Evolutionary conservation across 257 asterid genomes (phyloP), one percentile per base, ranked within the genome.

Genomic region (Solanum pinnatisectum): DNA sequence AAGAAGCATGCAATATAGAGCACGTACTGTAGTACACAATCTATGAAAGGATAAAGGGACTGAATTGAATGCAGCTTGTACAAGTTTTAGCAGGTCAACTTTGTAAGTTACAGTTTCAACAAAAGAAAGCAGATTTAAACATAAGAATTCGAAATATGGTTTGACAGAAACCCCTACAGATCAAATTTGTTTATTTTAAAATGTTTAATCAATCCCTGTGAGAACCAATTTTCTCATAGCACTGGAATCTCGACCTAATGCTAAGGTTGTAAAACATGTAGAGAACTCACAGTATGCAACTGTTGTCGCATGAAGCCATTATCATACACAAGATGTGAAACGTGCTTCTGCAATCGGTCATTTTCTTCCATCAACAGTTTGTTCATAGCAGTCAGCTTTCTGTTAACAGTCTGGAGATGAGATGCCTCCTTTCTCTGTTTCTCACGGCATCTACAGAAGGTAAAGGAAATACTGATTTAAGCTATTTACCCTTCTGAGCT

Each of bases 281-380:
- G 78, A 82, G 68, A 33, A 86, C 96, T 93, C 90, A 97, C 99
- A 81, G 96, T 94, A 87, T 91, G 92, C 79, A 97, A 37, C 89
- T 96, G 95, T 85, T 92, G 95, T 59, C 96, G 95, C 98, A 96
- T 94, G 87, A 52, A 94, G 39, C 98, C 99, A 87, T 96, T 95
- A 49, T 96, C 99, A 84, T 94, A 97, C 86, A 97, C 99, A 88
- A 97, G 88, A 27, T 93, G 97, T 0, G 98, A 95, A 81, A 97
- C 98, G 87, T 96, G 99, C 91, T 94, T 97, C 86, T 97, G 98
- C 77, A 97, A 90, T 63, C 98, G 98, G 90, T 97, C 99, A 60
- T 97, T 97, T 92, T 96, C 99, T 92, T 95, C 99, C 98, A 95
- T 94, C 92, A 97, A 92, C 93, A 95, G 92, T 93, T 94, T 94